Conservation (phyloP, 2,329 filamentous ascomycete species). For the Pyricularia pennisetigena region DNA sequence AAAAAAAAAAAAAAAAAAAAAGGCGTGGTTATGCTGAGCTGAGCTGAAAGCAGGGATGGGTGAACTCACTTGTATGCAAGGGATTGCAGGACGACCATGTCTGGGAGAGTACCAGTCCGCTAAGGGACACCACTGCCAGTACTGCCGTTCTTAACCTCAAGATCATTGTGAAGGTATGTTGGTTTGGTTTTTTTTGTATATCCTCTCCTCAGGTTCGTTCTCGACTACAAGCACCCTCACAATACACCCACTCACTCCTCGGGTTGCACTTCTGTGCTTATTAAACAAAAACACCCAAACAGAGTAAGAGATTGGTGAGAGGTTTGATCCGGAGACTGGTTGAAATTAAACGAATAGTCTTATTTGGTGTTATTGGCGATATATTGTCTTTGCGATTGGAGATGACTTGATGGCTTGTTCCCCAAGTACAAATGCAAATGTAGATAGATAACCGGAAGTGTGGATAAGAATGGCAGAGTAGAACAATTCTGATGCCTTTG, state of each 20-base stretch:
- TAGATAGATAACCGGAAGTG: background rate
- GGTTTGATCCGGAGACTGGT: too few species aligned
- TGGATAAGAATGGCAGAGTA: background rate
- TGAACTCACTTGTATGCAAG: constrained; percentile 15
- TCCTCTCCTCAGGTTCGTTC: background rate
- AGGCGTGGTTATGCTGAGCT: background rate
- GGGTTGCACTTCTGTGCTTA: background rate
- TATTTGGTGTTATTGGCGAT: background rate
- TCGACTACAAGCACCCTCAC: background rate
- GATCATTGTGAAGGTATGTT: constrained; percentile 10
- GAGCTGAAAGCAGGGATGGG: too few species aligned
- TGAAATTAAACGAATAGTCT: too few species aligned
- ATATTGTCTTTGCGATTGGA: background rate
- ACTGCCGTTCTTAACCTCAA: constrained; percentile 12
- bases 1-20: too few species aligned
- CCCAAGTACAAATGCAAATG: too few species aligned
- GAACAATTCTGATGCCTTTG: background rate
- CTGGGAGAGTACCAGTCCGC: constrained; percentile 16
- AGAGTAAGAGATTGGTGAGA: background rate
- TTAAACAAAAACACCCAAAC: background rate
- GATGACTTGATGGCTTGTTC: background rate
- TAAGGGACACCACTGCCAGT: constrained; percentile 10
- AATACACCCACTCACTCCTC: background rate
- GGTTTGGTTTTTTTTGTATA: background rate
- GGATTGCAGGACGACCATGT: constrained; percentile 23